Evolutionary conservation across 176 grass and related monocot species (phyloP).

Genomic region (Aegilops bicornis): DNA sequence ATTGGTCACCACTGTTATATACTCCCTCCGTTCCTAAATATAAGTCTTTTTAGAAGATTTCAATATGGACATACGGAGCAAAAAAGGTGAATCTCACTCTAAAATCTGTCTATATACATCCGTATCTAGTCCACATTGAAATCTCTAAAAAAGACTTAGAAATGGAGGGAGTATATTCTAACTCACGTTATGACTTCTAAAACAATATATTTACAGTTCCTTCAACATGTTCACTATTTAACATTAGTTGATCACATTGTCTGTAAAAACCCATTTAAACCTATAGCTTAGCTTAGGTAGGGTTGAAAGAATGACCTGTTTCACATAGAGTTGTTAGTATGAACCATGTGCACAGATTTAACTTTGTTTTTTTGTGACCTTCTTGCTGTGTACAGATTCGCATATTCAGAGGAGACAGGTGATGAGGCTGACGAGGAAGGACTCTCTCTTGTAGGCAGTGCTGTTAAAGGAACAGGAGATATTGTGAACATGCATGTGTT

Average conservation of each 20-base stretch:
- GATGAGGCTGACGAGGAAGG: conserved; percentile 95
- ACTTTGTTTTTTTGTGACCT: conserved; percentile 9
- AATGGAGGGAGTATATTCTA: not conserved
- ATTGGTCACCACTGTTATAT: not conserved
- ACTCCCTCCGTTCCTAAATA: not conserved
- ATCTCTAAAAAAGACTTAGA: no score
- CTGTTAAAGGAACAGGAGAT: conserved; percentile 81
- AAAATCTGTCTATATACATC: no score
- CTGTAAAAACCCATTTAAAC: not conserved
- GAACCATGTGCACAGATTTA: not conserved
- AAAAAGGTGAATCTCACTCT: no score
- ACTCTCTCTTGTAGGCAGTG: conserved; percentile 72
- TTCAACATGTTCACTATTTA: conserved; percentile 12
- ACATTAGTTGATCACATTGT: not conserved
- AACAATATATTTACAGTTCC: not conserved
- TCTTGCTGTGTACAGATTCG: conserved; percentile 60
- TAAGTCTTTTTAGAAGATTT: no score
- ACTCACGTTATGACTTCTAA: not conserved
- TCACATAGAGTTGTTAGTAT: not conserved
- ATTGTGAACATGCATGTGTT: conserved; percentile 81
- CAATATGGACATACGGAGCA: no score
- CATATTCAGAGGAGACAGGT: conserved; percentile 82
- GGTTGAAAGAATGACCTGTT: conserved; percentile 1
- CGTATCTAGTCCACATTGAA: no score
- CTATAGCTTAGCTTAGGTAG: not conserved